phyloP scores from a whole-genome alignment of 352 stramenopile genomes.

The Elongisporangium senticosum region DNA sequence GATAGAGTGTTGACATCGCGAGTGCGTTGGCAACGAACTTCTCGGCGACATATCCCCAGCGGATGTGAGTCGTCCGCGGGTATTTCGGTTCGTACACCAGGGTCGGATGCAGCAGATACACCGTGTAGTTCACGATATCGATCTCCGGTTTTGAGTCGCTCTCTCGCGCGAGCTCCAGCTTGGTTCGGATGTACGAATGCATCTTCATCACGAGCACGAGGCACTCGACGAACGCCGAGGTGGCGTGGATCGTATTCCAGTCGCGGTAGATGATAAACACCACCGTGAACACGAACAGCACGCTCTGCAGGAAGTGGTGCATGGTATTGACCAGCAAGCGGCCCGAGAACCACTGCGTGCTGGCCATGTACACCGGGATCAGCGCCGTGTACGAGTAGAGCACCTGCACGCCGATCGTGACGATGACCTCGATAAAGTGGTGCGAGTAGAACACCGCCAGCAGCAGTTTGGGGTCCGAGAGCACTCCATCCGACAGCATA shows the following conservation, averaged over 20 bases:
- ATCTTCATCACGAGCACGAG: conserved; percentile 80
- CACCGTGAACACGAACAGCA: conserved; percentile 66
- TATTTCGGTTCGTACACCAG: conserved; percentile 94
- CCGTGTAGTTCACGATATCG: conserved; percentile 50
- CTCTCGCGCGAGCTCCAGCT: conserved; percentile 49
- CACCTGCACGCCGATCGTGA: conserved; percentile 55
- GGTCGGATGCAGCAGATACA: conserved; percentile 83
- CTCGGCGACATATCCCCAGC: conserved; percentile 77
- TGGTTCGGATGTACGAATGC: conserved; percentile 77
- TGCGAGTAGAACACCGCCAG: conserved; percentile 68
- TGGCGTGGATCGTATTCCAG: conserved; percentile 67
- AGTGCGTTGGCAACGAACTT: conserved; percentile 79
- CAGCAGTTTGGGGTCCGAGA: conserved; percentile 50
- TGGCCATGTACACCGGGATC: conserved; percentile 63
- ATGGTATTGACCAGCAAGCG: conserved; percentile 58
- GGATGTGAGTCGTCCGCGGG: conserved; percentile 76
- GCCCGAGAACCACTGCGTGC: conserved; percentile 24
- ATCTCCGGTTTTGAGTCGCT: conserved; percentile 18
- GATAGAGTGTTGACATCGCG: conserved; percentile 80
- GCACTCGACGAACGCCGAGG: conserved; percentile 73
- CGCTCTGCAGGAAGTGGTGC: conserved; percentile 65
- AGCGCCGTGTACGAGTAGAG: conserved; percentile 73
- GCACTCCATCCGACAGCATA: conserved; percentile 34
- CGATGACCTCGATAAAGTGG: conserved; percentile 64
- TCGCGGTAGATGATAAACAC: conserved; percentile 65